Evolutionary conservation across 2,329 filamentous ascomycete genomes (phyloP), one percentile per base, ranked within the genome.

Genomic region (Cryphonectria naterciae): DNA sequence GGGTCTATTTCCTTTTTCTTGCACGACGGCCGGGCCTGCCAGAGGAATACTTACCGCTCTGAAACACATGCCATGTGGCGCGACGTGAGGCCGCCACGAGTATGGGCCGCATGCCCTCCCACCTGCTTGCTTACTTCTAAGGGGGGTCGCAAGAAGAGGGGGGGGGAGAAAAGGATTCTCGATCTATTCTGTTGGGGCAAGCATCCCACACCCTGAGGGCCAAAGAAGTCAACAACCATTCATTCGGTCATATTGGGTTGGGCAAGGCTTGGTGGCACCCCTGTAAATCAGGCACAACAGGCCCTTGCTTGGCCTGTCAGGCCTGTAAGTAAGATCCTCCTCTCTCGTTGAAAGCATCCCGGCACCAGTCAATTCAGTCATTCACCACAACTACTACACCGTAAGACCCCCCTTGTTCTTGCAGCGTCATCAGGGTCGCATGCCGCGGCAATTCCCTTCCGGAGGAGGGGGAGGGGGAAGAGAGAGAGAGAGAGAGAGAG

Each of bases 61-160:
- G 54, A 65, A 37, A 69, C 68, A 63, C 52, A 39, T 60, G 70
- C 70, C 67, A 71, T 71, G 70, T 69, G 67, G 70, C 67, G 66
- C 56, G 67, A 71, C 64, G 46, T 69, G 52, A 71, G 62, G 58
- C 70, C 62, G 69, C 70, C 70, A 66, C 61, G 66, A 68, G 62
- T 61, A 25, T 35, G 28, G 49, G 35, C 37, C 66, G 65, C 52
- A 32, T 65, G 62, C 32, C 22, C 19, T 58, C 54, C 13, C 25
- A 54, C 52, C 52, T 15, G n/a, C 52, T 56, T 46, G 8, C 54
- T 32, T 28, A 28, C 54, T 32, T 13, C 11, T 32, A 3, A 2
- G 49, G 25, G 49, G 7, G 49, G 22, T 15, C 39, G 3, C 13
- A 41, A 15, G 13, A 41, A 41, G 41, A 1, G 13, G 13, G 39